phyloP scores from a whole-genome alignment of 2,329 filamentous ascomycete genomes.

The Tolypocladium cylindrosporum region DNA sequence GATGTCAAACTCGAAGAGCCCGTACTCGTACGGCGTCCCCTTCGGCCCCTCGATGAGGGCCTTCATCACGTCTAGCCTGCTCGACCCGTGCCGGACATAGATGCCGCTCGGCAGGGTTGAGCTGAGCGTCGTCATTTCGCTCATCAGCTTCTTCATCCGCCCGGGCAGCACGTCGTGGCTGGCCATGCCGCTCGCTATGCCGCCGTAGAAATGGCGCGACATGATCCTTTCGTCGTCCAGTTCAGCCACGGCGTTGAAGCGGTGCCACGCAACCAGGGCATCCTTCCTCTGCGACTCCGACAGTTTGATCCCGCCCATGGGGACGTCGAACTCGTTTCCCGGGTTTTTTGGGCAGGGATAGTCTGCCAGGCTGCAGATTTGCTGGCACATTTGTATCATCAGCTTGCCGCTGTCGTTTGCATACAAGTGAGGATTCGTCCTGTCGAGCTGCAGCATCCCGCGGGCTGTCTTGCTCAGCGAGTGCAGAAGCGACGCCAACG shows the following conservation, averaged over 20 bases:
- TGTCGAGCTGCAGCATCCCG: not conserved
- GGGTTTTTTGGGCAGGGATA: not conserved
- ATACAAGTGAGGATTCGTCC: not conserved
- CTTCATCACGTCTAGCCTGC: slow-evolving; percentile 39
- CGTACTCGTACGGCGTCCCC: slow-evolving; percentile 42
- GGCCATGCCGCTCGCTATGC: not conserved
- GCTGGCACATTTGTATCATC: not conserved
- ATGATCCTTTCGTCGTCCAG: not conserved
- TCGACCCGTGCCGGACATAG: slow-evolving; percentile 34
- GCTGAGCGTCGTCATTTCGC: slow-evolving; percentile 32
- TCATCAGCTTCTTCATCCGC: slow-evolving; percentile 37
- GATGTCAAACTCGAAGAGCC: slow-evolving; percentile 45
- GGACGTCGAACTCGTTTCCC: not conserved
- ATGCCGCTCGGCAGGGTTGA: slow-evolving; percentile 40
- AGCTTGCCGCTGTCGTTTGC: too few species aligned
- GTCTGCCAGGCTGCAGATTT: not conserved
- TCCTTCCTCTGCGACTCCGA: not conserved
- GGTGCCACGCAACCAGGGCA: not conserved
- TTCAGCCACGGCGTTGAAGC: not conserved
- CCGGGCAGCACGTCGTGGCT: not conserved
- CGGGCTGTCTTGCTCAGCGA: not conserved
- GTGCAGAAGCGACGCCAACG: not conserved
- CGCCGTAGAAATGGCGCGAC: not conserved
- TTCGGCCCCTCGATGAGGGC: slow-evolving; percentile 36
- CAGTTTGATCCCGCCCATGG: not conserved